Conservation (phyloP, 179 eudicot species). For the Heliamphora pulchella region DNA sequence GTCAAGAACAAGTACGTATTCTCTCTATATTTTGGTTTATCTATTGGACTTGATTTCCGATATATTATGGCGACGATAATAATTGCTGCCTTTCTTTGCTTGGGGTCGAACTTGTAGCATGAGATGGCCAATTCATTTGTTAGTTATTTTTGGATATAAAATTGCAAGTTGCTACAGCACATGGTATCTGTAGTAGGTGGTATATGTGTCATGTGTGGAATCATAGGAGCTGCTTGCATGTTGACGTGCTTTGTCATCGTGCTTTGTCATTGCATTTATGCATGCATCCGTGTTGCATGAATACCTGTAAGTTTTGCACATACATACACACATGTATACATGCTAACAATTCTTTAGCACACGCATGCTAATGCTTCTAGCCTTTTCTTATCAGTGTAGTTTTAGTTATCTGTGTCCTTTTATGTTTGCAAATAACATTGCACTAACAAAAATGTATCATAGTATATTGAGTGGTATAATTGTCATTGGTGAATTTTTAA, state of each 20-base stretch:
- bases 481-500: neutral
- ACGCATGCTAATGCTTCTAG: neutral
- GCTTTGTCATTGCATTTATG: neutral
- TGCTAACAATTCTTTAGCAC: neutral
- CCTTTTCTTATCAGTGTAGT: neutral
- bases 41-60: slow-evolving; percentile 15
- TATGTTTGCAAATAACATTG: neutral
- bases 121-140: neutral
- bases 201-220: neutral
- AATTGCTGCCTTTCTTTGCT: neutral
- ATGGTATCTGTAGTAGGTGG: slow-evolving; percentile 6
- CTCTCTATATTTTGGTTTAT: slow-evolving; percentile 9
- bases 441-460: neutral
- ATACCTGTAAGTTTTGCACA: neutral
- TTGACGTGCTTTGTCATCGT: neutral
- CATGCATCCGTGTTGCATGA: slow-evolving; percentile 3
- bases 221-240: slow-evolving; percentile 11
- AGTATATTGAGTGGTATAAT: neutral
- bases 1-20: slow-evolving; percentile 7
- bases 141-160: neutral
- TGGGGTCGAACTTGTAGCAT: slow-evolving; percentile 6
- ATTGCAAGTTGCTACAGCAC: slow-evolving; percentile 8
- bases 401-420: neutral
- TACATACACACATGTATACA: neutral
- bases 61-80: neutral